Evolutionary conservation across 106 monocot species (phyloP), one percentile per base, ranked within the genome.

Genomic region (Acanthochlamys bracteata): DNA sequence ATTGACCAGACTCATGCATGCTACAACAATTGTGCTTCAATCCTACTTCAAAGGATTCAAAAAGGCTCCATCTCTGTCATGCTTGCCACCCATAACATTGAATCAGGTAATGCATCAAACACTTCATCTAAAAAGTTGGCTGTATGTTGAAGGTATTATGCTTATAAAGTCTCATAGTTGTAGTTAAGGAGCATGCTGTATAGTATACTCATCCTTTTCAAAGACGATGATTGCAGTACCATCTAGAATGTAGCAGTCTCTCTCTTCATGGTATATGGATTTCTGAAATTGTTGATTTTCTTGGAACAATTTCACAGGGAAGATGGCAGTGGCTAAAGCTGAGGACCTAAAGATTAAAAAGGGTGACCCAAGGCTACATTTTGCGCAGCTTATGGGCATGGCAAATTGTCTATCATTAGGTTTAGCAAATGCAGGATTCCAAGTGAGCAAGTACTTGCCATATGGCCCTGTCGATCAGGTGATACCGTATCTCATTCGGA

Each of bases 341-440:
- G 72, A 73, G 57, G 83, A 85, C 63, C 26, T 98, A 20, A 84
- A 85, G 11, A 71, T 98, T 9, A 21, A 42, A n/a, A 92, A 81
- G 71, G 75, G 62, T 4, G 66, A 82, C 74, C 39, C 61, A 25
- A 85, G 62, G 43, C 63, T 98, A 55, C 91, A 98, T 63, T 98
- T 98, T 57, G 88, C 92, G 21, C 98, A 98, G 73, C 59, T 98
- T 55, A 98, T 83, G 77, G 98, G 98, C 51, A 98, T 98, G 98
- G 91, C 88, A 4, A 91, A 91, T 26, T 88, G 81, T 42, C 71
- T 98, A 10, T 88, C 91, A 0, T 25, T 92, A 4, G 91, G 83
- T 16, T 72, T 98, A 20, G 78, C 68, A 39, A 89, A 82, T 58
- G 91, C 88, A 17, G 91, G 91, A 20, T 98, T 92, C 61, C 88